phyloP scores from a whole-genome alignment of 2,329 filamentous ascomycete species.

The Pestalotiopsis sp. region DNA sequence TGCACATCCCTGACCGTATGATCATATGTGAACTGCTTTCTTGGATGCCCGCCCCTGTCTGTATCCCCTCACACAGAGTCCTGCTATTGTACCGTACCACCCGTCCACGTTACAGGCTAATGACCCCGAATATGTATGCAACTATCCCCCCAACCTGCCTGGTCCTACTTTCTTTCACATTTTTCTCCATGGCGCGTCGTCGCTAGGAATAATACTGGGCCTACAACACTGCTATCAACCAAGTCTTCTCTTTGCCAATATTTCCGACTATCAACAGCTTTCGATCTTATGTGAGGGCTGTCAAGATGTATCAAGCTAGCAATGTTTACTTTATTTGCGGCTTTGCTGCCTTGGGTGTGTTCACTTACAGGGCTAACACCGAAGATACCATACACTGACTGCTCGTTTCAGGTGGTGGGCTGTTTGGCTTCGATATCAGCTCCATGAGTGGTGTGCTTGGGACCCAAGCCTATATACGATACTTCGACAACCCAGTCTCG shows the following conservation, averaged over 20 bases:
- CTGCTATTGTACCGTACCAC: not conserved
- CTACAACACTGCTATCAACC: not conserved
- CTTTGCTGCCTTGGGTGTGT: constrained; percentile 63
- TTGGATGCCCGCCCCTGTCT: not conserved
- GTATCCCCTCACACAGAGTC: not conserved
- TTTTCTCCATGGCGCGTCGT: not conserved
- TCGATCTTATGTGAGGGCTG: not conserved
- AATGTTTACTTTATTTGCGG: constrained; percentile 64
- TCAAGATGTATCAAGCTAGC: constrained; percentile 43
- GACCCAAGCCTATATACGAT: constrained; percentile 70
- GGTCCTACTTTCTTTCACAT: not conserved
- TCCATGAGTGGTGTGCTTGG: constrained; percentile 73
- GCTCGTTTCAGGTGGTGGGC: constrained; percentile 58
- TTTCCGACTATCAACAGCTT: not conserved
- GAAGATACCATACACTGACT: not conserved
- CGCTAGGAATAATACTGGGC: not conserved
- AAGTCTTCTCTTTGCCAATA: not conserved
- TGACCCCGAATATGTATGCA: not conserved
- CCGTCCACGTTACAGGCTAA: not conserved
- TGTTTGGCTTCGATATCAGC: constrained; percentile 81
- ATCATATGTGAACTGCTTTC: not conserved
- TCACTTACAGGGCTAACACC: not conserved
- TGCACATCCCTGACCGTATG: not conserved
- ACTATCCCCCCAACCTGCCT: not conserved
- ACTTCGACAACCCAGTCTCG: constrained; percentile 65